Base-by-base conservation (phyloP, 2,329 filamentous ascomycete genomes). In the Trichoderma sp. region DNA sequence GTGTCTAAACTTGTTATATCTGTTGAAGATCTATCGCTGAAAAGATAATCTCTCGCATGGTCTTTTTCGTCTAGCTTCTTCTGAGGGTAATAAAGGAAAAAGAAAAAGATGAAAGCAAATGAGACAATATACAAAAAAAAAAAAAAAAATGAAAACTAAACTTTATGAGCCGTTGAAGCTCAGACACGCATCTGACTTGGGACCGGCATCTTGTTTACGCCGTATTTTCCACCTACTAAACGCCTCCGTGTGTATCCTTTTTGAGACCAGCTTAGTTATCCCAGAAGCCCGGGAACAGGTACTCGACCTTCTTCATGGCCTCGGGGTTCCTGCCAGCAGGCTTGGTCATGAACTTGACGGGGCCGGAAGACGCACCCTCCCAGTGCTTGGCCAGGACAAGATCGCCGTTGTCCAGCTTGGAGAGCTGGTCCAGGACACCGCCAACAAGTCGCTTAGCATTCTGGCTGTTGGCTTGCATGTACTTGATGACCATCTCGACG, bases 401-500 rank as follows among this genome's bases (percentile, higher is more conserved):
- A 68, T 94, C 89, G 65, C 79, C 82, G 79, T 97, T 88, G 76
- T 94, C 91, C 69, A 92, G 86, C 77, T 91, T 90, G 74, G 87
- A 89, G 73, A 98, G 84, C 80, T 93, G 90, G 79, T 98, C 92
- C 66, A 99, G 83, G 53, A 98, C 93, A 35, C 92, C 92, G 39
- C 88, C 92, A 37, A 99, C 90, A 67, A 98, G 90, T 61, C 89
- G 85, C 78, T 90, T 90, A 37, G 95, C 95, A 76, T 98, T 99
- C 76, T 90, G 85, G 63, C 92, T 86, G 80, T 99, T 99, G 72
- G 93, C 91, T 77, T 91, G 90, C 95, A 99, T 99, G 80, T 97
- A 92, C 70, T 89, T 91, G 89, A 97, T 92, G 67, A 99, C 95
- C 92, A 98, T 97, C 79, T 94, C 92, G 25, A 99, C 95, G 70